Evolutionary conservation across 371 early-diverging fungal genomes (phyloP).

Genomic region (Synchytrium microbalum): DNA sequence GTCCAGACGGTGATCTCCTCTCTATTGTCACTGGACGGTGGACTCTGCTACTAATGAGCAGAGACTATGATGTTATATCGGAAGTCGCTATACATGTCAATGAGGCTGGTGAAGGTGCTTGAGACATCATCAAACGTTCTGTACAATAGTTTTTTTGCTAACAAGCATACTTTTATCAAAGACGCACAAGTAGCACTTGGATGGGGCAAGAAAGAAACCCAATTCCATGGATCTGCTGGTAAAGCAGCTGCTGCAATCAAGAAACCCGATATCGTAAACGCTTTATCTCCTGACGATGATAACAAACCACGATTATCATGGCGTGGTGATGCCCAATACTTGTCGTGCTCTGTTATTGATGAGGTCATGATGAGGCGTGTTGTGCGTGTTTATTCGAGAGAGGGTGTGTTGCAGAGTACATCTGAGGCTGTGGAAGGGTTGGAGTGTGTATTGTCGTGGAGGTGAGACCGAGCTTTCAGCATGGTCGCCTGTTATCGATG

Average conservation of each 20-base stretch:
- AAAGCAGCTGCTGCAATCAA: constrained; percentile 58
- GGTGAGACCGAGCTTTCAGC: constrained; percentile 13
- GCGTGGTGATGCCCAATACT: constrained; percentile 85
- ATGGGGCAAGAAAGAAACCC: constrained; percentile 96
- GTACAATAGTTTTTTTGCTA: neutral
- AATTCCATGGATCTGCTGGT: constrained; percentile 90
- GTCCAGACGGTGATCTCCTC: constrained; percentile 86
- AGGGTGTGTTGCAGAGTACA: constrained; percentile 70
- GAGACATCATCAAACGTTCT: constrained; percentile 2
- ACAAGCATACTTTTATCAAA: too few species aligned
- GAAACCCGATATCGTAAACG: neutral
- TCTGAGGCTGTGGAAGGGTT: constrained; percentile 73
- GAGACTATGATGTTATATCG: constrained; percentile 80
- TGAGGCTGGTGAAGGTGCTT: constrained; percentile 57
- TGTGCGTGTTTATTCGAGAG: constrained; percentile 77
- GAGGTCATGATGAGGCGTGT: constrained; percentile 40
- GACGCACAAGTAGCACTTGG: constrained; percentile 49
- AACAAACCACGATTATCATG: constrained; percentile 67
- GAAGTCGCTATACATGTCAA: constrained; percentile 66
- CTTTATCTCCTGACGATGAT: constrained; percentile 69
- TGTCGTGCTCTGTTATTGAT: constrained; percentile 65
- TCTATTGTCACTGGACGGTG: constrained; percentile 67
- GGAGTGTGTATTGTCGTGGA: constrained; percentile 79
- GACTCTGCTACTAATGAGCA: constrained; percentile 82
- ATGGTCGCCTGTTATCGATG: neutral